Base-by-base conservation (phyloP, 306 rosid species). In the Casuarina equisetifolia region DNA sequence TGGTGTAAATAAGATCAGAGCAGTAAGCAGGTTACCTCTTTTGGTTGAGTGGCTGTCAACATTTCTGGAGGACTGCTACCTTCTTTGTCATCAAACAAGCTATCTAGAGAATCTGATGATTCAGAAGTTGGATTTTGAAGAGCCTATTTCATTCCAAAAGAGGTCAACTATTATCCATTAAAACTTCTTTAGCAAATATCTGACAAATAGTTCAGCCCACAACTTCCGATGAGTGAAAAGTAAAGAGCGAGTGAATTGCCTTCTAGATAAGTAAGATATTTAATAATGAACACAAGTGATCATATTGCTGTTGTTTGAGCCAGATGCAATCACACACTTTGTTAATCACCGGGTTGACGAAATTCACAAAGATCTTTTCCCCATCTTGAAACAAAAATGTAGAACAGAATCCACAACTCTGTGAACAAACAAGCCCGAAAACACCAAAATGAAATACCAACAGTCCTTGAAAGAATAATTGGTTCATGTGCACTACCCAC, bases 31-130 rank as follows among this genome's bases (percentile, higher is more conserved):
- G 10, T 61, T 86, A 95, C 97, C 97, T 89, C 91, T 87, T 95
- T 95, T 8, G 84, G 88, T 51, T 72, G 74, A 76, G 82, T 55
- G 73, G 61, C 68, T 36, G 74, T 75, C 69, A 92, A 75, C 69
- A 86, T 50, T 67, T 91, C 90, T 0, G 80, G 90, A 80, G 77
- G 74, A 73, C 78, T 73, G 69, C 71, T 76, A 75, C 25, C 79
- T 75, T 80, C 92, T 73, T 84, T 80, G 80, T 94, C 95, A 81
- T 78, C 92, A 89, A 95, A 92, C 78, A 92, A 89, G 80, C 91
- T 84, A 73, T 91, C 99, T 63, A 92, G 87, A 77, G 97, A 95
- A 91, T 95, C 97, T 0, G 93, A 91, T 70, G 96, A 92, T 73
- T 76, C 67, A 38, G 89, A 83, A 81, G 88, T 86, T 74, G 94